Conservation (phyloP, 2,329 filamentous ascomycete species). For the Aspergillus carbonarius region DNA sequence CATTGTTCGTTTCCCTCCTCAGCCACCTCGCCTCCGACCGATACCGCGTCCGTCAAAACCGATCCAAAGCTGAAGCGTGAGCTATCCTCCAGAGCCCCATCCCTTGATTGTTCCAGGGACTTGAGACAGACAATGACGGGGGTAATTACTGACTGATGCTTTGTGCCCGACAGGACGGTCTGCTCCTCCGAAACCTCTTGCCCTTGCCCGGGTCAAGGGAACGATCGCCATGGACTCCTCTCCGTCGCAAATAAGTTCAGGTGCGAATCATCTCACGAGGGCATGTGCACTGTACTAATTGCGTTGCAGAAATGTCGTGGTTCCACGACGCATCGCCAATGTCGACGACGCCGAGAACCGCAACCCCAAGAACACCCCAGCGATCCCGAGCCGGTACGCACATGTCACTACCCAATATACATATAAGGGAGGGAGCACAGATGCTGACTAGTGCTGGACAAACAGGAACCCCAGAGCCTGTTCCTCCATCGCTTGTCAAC, state of each 20-base stretch:
- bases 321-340: slow-evolving; percentile 31
- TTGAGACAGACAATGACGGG: not conserved
- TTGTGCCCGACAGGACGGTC: slow-evolving; percentile 18
- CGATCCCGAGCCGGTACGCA: slow-evolving; percentile 24
- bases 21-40: slow-evolving; percentile 15
- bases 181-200: slow-evolving; percentile 28
- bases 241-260: slow-evolving; percentile 24
- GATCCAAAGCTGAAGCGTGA: slow-evolving; percentile 24
- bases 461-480: slow-evolving; percentile 32
- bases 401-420: not conserved
- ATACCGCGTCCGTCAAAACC: slow-evolving; percentile 20
- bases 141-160: slow-evolving; percentile 16
- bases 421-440: not conserved
- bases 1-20: slow-evolving; percentile 26
- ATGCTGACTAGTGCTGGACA: slow-evolving; percentile 10
- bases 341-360: slow-evolving; percentile 17
- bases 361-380: slow-evolving; percentile 24
- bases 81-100: slow-evolving; percentile 10
- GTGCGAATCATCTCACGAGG: slow-evolving; percentile 13
- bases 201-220: slow-evolving; percentile 34
- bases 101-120: slow-evolving; percentile 12
- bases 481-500: slow-evolving; percentile 36
- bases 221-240: slow-evolving; percentile 32
- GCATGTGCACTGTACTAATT: slow-evolving; percentile 11
- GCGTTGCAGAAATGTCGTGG: slow-evolving; percentile 29